Evolutionary conservation across 1,139 yeast species (phyloP), one percentile per base, ranked within the genome.

Genomic region (Kurtzmaniella natalensis): DNA sequence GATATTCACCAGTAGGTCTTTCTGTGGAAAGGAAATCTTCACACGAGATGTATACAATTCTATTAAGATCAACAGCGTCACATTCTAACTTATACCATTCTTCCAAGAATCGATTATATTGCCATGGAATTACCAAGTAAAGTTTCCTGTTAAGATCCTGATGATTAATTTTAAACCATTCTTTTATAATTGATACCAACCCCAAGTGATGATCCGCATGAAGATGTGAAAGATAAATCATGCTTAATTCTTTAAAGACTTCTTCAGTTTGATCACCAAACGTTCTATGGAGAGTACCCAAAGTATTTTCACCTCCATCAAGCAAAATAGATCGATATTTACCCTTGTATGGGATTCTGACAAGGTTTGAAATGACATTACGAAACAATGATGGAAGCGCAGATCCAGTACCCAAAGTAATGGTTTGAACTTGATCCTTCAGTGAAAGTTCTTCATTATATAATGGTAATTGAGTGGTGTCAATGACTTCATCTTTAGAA

Each of bases 191-290:
- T 3, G 89, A 72, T 6, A 83, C 60, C 3, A 85, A 69, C 1
- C 99, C 99, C 31, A 92, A 61, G 55, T 92, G 97, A 54, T 94
- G 99, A 53, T 94, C 99, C 0, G 98, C 98, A 59, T 94, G 99
- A 45, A 92, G 64, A 62, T 94, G 99, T 46, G 95, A 84, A 37
- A 94, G 64, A 48, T 77, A 85, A 16, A 92, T 64, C 41, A 86
- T 43, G 18, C 71, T 62, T 39, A 89, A 57, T 47, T 88, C 94
- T 28, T 59, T 47, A 28, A 81, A 54, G 16, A 68, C 46, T 30
- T 52, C 55, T 10, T 38, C 38, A n/a, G 55, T 45, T 30, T 81
- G 68, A 24, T 61, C 51, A 1, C 81, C 81, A 42, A 78, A 78
- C 36, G 76, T 64, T 44, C 97, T 73, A 28, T 64, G 56, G 43